Base-by-base conservation (phyloP, 495 filamentous ascomycete species). In the Penicillium macrosclerotiorum region DNA sequence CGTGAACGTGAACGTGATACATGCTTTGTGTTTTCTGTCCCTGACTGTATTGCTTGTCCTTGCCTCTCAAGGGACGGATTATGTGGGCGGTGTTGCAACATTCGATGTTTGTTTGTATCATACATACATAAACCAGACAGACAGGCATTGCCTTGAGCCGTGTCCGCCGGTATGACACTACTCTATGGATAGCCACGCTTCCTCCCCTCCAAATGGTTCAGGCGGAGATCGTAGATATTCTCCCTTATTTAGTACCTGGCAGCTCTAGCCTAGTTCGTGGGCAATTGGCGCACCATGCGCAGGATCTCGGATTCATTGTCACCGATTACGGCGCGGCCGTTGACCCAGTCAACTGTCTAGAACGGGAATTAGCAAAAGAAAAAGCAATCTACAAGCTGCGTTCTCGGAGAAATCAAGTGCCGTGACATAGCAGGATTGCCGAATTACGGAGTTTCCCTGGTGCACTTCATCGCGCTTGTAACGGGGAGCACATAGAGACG, bases 271-370 rank as follows among this genome's bases (percentile, higher is more conserved):
- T 57, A 61, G 41, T 61, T 54, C 34, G 27, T 37, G 16, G 60
- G 63, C 19, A 68, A 32, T 46, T 83, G 71, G 29, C 78, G 72
- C 13, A 96, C 67, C 76, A 96, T 79, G 57, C 82, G 84, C 55
- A 94, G 62, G 35, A 96, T 94, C 68, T 88, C 87, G 9, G 88
- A 91, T 71, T 92, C 82, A 49, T 85, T 78, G 35, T 86, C 84
- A 5, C 88, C 87, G 39, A 80, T 72, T 22, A 88, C 78, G 57
- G 83, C 90, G 60, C 79, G 82, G 42, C 93, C 94, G 68, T 90
- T 89, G 49, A 84, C 84, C 94, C 93, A 98, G 66, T 97, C 93
- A 18, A 98, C 94, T 40, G 78, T 79, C 86, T 90, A 57, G 14
- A 16, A 31, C 1, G 1, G 12, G 23, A 41, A 43, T 61, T 51